Conservation (phyloP, 768 basidiomycete species). For the Amanita inopinata region DNA sequence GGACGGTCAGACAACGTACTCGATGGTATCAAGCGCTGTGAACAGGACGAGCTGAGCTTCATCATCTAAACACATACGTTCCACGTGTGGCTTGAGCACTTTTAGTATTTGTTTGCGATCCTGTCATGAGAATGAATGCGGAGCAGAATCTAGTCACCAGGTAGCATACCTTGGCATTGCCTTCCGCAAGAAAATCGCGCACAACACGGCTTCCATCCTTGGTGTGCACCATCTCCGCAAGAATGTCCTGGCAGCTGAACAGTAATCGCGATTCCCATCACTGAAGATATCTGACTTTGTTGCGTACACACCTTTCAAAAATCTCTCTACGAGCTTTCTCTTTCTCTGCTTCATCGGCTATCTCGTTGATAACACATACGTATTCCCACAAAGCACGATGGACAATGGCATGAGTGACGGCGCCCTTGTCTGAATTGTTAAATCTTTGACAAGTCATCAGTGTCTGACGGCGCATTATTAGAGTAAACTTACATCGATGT, state of each 20-base stretch:
- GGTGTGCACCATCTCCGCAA: constrained; percentile 92
- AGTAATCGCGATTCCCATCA: neutral
- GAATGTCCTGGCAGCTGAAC: constrained; percentile 66
- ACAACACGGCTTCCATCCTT: constrained; percentile 83
- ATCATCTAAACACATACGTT: constrained; percentile 80
- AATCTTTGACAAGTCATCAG: constrained; percentile 39
- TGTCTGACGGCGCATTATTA: constrained; percentile 1
- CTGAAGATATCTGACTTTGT: neutral
- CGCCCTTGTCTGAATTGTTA: constrained; percentile 87
- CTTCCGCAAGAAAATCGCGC: constrained; percentile 75
- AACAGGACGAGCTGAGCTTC: constrained; percentile 88
- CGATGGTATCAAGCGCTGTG: constrained; percentile 82
- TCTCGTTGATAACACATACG: constrained; percentile 45
- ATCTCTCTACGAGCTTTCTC: constrained; percentile 74
- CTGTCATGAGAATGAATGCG: constrained; percentile 23
- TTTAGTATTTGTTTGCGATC: constrained; percentile 91
- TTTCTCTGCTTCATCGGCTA: constrained; percentile 52
- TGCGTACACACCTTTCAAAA: constrained; percentile 55
- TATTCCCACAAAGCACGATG: constrained; percentile 88
- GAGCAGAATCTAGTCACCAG: neutral
- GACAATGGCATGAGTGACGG: constrained; percentile 78
- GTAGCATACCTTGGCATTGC: constrained; percentile 61
- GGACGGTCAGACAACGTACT: constrained; percentile 39
- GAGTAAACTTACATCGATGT: constrained; percentile 51
- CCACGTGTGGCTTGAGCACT: constrained; percentile 80